Conservation (phyloP, 1,139 yeast genomes). For the Diutina rugosa region DNA sequence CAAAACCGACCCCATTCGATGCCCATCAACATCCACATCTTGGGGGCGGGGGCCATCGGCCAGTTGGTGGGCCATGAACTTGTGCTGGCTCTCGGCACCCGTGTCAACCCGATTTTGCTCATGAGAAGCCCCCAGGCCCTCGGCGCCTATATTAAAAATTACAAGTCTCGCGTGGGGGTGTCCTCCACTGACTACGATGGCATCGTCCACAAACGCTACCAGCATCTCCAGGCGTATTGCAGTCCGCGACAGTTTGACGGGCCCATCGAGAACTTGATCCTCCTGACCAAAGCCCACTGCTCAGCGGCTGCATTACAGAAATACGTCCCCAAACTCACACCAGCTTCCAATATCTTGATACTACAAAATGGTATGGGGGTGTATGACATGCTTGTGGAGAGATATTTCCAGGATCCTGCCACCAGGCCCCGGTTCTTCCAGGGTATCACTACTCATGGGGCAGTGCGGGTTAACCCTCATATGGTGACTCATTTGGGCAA, state of each 20-base stretch:
- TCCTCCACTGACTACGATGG: conserved; percentile 11
- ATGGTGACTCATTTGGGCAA: conserved; percentile 53
- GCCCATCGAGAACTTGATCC: conserved; percentile 38
- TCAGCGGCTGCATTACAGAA: conserved; percentile 33
- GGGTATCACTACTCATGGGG: conserved; percentile 81
- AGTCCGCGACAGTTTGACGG: conserved; percentile 1
- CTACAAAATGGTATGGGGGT: conserved; percentile 74
- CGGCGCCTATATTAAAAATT: conserved; percentile 21
- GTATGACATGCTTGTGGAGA: conserved; percentile 34
- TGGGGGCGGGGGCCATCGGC: conserved; percentile 37
- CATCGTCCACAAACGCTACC: conserved; percentile 4
- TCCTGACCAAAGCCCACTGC: conserved; percentile 55
- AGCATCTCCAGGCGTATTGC: conserved; percentile 6
- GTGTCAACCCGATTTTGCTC: conserved; percentile 16
- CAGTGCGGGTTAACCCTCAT: conserved; percentile 31
- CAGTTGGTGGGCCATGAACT: conserved; percentile 26
- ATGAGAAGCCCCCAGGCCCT: conserved; percentile 25
- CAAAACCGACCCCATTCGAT: background rate
- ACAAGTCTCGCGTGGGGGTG: conserved; percentile 22
- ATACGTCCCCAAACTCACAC: conserved; percentile 24
- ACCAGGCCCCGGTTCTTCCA: conserved; percentile 47
- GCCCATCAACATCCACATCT: conserved; percentile 16
- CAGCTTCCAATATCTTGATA: conserved; percentile 44
- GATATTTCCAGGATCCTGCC: conserved; percentile 38
- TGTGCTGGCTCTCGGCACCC: conserved; percentile 5